Evolutionary conservation across 1,284 basidiomycete species (phyloP), one percentile per base, ranked within the genome.

Genomic region (Athelia sp.): DNA sequence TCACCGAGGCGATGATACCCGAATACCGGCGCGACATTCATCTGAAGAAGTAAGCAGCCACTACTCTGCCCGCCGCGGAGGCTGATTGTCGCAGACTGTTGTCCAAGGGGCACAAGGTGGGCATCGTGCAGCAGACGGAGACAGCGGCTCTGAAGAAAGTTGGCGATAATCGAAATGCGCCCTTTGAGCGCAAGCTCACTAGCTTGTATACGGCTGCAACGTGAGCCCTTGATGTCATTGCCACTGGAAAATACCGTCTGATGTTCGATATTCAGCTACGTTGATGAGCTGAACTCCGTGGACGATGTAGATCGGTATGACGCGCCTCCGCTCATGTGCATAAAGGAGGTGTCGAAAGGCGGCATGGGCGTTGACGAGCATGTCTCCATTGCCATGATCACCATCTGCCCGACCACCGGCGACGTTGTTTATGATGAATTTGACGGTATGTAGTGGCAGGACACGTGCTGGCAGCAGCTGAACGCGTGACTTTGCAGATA

Each of bases 111-210:
- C 78, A 93, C 64, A 91, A 93, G 67, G 82, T 99, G 45, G 96
- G 96, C 10, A 83, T 99, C 11, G 85, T 97, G 1, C 79, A 86
- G n/a, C 96, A 87, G 65, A 82, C 78, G 2, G 96, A 99, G 69
- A 98, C 96, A 0, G 92, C 96, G 0, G 96, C 96, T 0, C 74
- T 99, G 47, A 98, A 99, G 71, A 97, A 95, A 64, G 84, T 78
- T 2, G 79, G 93, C 50, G 90, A 93, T 50, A 95, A 87, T 54
- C 78, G 84, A 45, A 90, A 87, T 60, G 76, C 81, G 0, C 84
- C 90, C 0, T 99, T 99, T 60, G 82, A 84, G 14, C 80, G 96
- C 40, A 78, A 86, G 58, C 64, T 98, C 2, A 89, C 87, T 0
- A 79, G 87, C 54, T 67, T 97, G 42, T 97, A 93, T 58, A 98